A percentile compares a stretch with the other conserved stretches of the same genome.
phyloP scores from a whole-genome alignment of 2,329 filamentous ascomycete species.

The Rasamsonia emersonii region DNA sequence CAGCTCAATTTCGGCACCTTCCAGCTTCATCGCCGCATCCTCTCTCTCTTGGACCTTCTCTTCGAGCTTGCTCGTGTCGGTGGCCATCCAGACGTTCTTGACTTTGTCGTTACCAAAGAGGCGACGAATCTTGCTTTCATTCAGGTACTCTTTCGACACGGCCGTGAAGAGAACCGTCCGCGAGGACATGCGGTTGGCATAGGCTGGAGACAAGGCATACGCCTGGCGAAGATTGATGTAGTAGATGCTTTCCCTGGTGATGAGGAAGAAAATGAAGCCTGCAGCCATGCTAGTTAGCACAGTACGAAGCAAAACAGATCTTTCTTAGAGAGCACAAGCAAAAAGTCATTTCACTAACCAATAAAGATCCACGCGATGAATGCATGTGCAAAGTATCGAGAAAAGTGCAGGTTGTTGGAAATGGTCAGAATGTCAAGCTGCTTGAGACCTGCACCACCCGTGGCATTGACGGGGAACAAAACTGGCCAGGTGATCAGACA shows the following conservation, averaged over 20 bases:
- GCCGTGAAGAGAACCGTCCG: slow-evolving; percentile 83
- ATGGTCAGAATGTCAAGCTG: slow-evolving; percentile 75
- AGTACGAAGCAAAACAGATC: too few relatives aligned
- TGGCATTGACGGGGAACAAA: slow-evolving; percentile 80
- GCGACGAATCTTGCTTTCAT: slow-evolving; percentile 65
- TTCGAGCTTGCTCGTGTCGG: slow-evolving; percentile 67
- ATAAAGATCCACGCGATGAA: slow-evolving; percentile 75
- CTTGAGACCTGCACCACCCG: slow-evolving; percentile 55
- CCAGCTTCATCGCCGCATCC: slow-evolving; percentile 69
- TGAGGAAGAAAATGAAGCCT: slow-evolving; percentile 76
- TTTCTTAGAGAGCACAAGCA: neutral
- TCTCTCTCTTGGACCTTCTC: slow-evolving; percentile 76
- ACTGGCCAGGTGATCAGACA: slow-evolving; percentile 80
- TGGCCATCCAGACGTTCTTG: slow-evolving; percentile 74
- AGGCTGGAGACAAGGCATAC: slow-evolving; percentile 76
- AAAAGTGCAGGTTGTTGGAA: slow-evolving; percentile 59
- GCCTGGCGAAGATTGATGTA: slow-evolving; percentile 91
- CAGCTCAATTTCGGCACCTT: slow-evolving; percentile 77
- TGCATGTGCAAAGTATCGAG: slow-evolving; percentile 73
- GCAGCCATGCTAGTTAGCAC: slow-evolving; percentile 1
- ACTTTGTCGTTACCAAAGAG: slow-evolving; percentile 74
- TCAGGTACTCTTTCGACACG: slow-evolving; percentile 69
- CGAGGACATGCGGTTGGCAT: slow-evolving; percentile 77
- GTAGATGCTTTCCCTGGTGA: slow-evolving; percentile 81
- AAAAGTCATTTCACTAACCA: slow-evolving; percentile 23